Base-by-base conservation (phyloP, 2,329 filamentous ascomycete genomes). In the Neoascochyta sp. region DNA sequence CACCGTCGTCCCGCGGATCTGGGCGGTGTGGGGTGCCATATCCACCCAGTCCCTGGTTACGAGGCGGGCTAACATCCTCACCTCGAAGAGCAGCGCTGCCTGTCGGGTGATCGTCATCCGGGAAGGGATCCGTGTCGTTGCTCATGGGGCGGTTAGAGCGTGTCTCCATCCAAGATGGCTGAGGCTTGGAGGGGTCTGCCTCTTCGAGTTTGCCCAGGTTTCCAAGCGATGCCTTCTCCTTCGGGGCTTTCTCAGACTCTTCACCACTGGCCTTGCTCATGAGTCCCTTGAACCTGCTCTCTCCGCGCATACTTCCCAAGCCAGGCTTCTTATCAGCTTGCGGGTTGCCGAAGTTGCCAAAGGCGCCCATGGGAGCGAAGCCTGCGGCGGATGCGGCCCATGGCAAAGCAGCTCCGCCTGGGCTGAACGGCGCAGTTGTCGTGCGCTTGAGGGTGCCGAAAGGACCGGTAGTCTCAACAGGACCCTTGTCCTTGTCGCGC, bases 261-360 rank as follows among this genome's bases (percentile, higher is more conserved):
- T 93, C 87, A 3, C 73, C 67, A 45, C 75, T 82, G 19, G 87
- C 82, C 64, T 89, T 93, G 12, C 79, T 80, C 46, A 95, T 82
- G 13, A 95, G 64, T 53, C 87, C 87, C 45, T 89, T 90, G 52
- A 95, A 80, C 16, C 88, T 81, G 59, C 88, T 95, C 56, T 87
- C 86, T 3, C 84, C 80, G 34, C 83, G 74, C 16, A 76, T 64
- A 53, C 76, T 81, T 16, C 79, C 81, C 50, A 83, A 76, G 7
- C 73, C 73, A 16, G 76, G 57, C 47, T 85, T 80, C 67, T 92
- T 94, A 32, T 94, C 86, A 26, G 55, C 27, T 27, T 54, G 57
- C 12, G 54, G 20, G 58, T 63, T 63, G n/a, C 84, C 81, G 62
- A 96, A 96, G 52, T 81, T 92, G 8, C 90, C 90, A 64, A 98